Base-by-base conservation (phyloP, 176 grass and related monocot species). In the Oryza meridionalis region DNA sequence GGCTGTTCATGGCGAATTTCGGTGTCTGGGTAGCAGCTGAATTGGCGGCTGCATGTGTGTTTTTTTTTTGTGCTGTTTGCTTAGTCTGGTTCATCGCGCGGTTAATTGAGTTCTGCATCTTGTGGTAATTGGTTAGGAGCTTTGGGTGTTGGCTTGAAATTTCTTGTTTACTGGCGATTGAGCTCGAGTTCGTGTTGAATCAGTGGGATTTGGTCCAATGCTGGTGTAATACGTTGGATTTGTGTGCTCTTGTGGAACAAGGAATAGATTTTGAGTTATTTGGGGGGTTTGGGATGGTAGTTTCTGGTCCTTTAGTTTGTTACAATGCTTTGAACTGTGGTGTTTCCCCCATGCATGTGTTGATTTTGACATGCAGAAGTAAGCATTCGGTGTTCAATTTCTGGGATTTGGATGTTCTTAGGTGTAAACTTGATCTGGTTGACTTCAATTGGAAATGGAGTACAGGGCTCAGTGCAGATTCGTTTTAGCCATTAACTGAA, bases 401-500 rank as follows among this genome's bases (percentile, higher is more conserved):
- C 40, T 74, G 11, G 16, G 4, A 58, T 67, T 35, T 82, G 33
- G 67, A 58, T 55, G 40, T 24, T 19, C 38, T 24, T 71, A 24
- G 51, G 32, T 9, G 53, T 63, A 11, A 38, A 72, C 55, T 90
- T 50, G 21, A 90, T 11, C 73, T 78, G 15, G 58, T 11, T 37
- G 42, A 43, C 69, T 77, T 85, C 7, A 70, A 19, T 68, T 73
- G 70, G 5, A 62, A 22, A 33, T 32, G 3, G 2, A 63, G 67
- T 79, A 14, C 17, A 49, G 50, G 70, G 42, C 42, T 26, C 72
- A 46, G 25, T n/a, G 44, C 58, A 73, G 3, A 79, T 79, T 73
- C 29, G 25, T 68, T 84, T 29, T 33, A 89, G 69, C 82, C 83
- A 79, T 64, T 63, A 70, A 37, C 63, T 69, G 38, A 35, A 70